Evolutionary conservation across 129 eudicot genomes (phyloP).

Genomic region (Chrysanthemum seticuspe): DNA sequence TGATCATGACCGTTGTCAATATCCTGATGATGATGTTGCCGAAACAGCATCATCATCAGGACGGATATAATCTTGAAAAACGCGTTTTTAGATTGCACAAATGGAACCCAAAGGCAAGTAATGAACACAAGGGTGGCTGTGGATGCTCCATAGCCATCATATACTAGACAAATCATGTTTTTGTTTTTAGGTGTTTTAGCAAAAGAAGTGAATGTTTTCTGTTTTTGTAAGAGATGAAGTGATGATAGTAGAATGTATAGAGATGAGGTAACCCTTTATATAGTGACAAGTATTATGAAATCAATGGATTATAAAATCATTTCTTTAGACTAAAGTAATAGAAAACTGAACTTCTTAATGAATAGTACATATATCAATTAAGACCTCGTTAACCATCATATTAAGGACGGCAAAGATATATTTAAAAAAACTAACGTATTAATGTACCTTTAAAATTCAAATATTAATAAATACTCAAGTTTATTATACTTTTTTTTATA

Average conservation of each 20-base stretch:
- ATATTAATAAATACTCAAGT: not conserved
- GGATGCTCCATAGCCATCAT: slow-evolving; percentile 45
- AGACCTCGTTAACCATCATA: slow-evolving; percentile 29
- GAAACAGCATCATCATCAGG: not conserved
- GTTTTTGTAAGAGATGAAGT: slow-evolving; percentile 23
- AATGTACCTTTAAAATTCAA: slow-evolving; percentile 22
- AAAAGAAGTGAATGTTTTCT: not conserved
- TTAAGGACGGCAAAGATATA: slow-evolving; percentile 31
- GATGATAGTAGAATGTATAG: not conserved
- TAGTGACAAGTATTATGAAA: slow-evolving; percentile 10
- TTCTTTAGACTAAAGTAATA: slow-evolving; percentile 24
- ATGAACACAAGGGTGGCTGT: slow-evolving; percentile 45
- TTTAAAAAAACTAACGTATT: slow-evolving; percentile 9
- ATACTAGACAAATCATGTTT: slow-evolving; percentile 38
- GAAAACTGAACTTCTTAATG: not conserved
- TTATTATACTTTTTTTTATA: no score
- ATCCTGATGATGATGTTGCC: not conserved
- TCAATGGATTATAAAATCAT: slow-evolving; percentile 11
- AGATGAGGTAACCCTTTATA: slow-evolving; percentile 22
- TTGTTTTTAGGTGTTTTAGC: slow-evolving; percentile 7
- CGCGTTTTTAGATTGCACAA: slow-evolving; percentile 27
- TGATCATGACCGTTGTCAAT: not conserved
- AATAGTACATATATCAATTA: slow-evolving; percentile 16
- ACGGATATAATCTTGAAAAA: slow-evolving; percentile 14
- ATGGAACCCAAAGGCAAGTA: slow-evolving; percentile 53